Percentiles rank a stretch among this genome's conserved stretches.
phyloP scores from a whole-genome alignment of 2,329 filamentous ascomycete genomes.

The Neofusicoccum ribis region DNA sequence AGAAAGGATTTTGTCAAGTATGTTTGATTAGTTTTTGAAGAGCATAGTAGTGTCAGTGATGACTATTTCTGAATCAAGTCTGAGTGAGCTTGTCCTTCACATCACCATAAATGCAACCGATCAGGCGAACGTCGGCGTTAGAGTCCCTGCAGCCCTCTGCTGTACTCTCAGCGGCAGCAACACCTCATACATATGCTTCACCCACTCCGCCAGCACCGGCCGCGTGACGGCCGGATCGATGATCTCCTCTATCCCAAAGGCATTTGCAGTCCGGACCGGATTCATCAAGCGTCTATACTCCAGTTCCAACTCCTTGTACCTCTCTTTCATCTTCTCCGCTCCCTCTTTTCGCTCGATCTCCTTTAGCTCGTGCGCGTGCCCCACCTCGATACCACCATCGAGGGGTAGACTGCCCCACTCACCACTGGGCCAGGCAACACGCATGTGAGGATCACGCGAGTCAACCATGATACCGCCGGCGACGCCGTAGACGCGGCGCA shows the following conservation, averaged over 20 bases:
- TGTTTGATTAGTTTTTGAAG: no score
- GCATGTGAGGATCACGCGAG: slow-evolving; percentile 60
- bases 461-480: slow-evolving; percentile 66
- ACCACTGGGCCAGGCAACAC: slow-evolving; percentile 64
- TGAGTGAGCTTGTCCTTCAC: no score
- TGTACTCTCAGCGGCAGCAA: slow-evolving; percentile 53
- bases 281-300: slow-evolving; percentile 65
- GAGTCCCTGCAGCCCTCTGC: slow-evolving; percentile 41
- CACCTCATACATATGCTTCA: slow-evolving; percentile 56
- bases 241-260: slow-evolving; percentile 65
- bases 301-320: slow-evolving; percentile 59
- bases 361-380: slow-evolving; percentile 60
- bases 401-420: slow-evolving; percentile 64
- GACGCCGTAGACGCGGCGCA: slow-evolving; percentile 62
- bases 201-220: slow-evolving; percentile 57
- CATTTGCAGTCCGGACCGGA: slow-evolving; percentile 63
- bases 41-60: no score
- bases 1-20: no score
- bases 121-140: slow-evolving; percentile 36
- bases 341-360: slow-evolving; percentile 54
- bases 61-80: no score
- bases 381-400: slow-evolving; percentile 66
- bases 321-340: slow-evolving; percentile 47
- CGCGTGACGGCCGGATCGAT: slow-evolving; percentile 63
- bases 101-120: neutral